Evolutionary conservation across 305 asterid genomes (phyloP).

Genomic region (Fraxinus dipetala): DNA sequence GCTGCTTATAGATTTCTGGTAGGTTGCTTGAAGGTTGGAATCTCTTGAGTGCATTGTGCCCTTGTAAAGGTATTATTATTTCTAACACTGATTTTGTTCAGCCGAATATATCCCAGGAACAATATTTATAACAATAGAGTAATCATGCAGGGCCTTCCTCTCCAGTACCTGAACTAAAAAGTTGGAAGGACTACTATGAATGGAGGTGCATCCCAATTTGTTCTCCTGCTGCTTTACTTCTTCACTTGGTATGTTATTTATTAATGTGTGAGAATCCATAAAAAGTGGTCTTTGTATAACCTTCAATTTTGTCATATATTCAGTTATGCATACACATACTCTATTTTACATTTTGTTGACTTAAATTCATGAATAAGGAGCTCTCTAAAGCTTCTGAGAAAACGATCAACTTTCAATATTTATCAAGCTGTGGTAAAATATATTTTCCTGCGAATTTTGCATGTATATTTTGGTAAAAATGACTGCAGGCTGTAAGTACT

Average conservation of each 20-base stretch:
- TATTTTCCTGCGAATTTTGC: neutral
- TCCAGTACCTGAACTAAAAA: conserved; percentile 36
- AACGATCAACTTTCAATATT: neutral
- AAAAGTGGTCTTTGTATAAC: neutral
- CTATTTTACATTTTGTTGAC: neutral
- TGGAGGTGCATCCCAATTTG: conserved; percentile 81
- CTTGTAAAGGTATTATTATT: conserved; percentile 66
- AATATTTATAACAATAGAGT: neutral
- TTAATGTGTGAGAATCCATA: neutral
- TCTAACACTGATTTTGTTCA: neutral
- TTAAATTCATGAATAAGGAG: neutral
- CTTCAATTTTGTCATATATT: neutral
- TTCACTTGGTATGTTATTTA: conserved; percentile 72
- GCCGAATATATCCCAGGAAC: neutral
- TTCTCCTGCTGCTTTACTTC: conserved; percentile 88
- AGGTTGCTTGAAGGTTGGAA: conserved; percentile 57
- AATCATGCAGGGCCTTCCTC: conserved; percentile 51
- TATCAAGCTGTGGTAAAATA: neutral
- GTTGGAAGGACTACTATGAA: conserved; percentile 82
- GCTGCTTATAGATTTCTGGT: neutral
- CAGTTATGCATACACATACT: neutral
- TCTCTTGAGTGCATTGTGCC: conserved; percentile 57
- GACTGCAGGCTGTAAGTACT: conserved; percentile 11
- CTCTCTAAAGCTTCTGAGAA: neutral
- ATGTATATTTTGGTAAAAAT: conserved; percentile 3